Percentiles rank a stretch among this genome's conserved stretches.
Evolutionary conservation across 805 yeast genomes (phyloP).

Genomic region (Sporopachydermia lactativora): DNA sequence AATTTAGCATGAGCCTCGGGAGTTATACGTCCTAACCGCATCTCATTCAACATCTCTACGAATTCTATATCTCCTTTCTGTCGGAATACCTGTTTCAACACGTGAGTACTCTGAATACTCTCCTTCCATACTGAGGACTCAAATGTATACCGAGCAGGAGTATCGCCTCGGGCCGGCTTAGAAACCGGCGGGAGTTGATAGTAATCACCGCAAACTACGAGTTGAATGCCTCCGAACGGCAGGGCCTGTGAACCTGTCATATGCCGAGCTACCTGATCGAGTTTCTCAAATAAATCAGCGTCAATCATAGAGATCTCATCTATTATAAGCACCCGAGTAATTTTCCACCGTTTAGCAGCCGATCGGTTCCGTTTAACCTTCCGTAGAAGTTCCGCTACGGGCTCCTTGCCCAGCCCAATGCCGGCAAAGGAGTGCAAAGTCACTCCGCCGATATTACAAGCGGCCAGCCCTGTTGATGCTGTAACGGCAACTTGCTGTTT

Average conservation of each 20-base stretch:
- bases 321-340: constrained; percentile 56
- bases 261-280: constrained; percentile 52
- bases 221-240: constrained; percentile 93
- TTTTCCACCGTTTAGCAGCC: constrained; percentile 44
- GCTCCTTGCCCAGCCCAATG: constrained; percentile 60
- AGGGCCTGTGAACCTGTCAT: constrained; percentile 30
- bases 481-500: constrained; percentile 59
- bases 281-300: constrained; percentile 58
- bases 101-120: constrained; percentile 48
- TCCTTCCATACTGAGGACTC: constrained; percentile 57
- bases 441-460: constrained; percentile 82
- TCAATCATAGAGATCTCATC: constrained; percentile 96
- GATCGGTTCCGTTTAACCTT: constrained; percentile 33
- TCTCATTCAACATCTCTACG: constrained; percentile 64
- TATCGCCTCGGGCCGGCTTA: constrained; percentile 20
- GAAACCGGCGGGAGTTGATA: constrained; percentile 90
- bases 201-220: constrained; percentile 88
- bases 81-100: constrained; percentile 71
- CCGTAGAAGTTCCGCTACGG: constrained; percentile 29
- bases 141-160: constrained; percentile 47
- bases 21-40: constrained; percentile 58
- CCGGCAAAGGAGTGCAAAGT: constrained; percentile 82
- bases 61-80: constrained; percentile 71
- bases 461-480: constrained; percentile 95
- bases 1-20: constrained; percentile 35